phyloP scores from a whole-genome alignment of 2,329 filamentous ascomycete species.

The Paecilomyces niveus region DNA sequence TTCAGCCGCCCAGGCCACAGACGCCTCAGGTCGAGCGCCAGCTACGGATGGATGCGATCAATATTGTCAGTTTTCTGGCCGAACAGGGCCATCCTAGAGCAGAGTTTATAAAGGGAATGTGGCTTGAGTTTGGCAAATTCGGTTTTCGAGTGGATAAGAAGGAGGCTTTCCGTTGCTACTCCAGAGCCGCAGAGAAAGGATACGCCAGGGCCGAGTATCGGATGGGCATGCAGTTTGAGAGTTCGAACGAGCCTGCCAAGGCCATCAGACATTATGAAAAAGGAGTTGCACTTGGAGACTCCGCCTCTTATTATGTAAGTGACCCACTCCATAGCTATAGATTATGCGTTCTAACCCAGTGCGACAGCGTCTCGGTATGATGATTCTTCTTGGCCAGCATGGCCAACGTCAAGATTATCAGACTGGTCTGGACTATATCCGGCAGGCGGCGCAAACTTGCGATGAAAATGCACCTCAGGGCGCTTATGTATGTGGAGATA shows the following conservation, averaged over 20 bases:
- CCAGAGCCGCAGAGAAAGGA: slow-evolving; percentile 74
- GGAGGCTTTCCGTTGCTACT: slow-evolving; percentile 84
- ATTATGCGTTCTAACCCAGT: slow-evolving; percentile 8
- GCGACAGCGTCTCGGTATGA: slow-evolving; percentile 82
- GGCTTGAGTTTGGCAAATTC: slow-evolving; percentile 97
- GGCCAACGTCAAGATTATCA: slow-evolving; percentile 76
- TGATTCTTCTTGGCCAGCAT: slow-evolving; percentile 90
- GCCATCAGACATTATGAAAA: slow-evolving; percentile 84
- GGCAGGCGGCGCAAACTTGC: slow-evolving; percentile 71
- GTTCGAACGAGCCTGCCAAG: slow-evolving; percentile 84
- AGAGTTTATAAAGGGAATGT: slow-evolving; percentile 90
- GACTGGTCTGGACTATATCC: slow-evolving; percentile 74
- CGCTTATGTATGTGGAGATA: slow-evolving; percentile 56
- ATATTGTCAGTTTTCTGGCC: slow-evolving; percentile 82
- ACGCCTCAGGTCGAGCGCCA: slow-evolving; percentile 88
- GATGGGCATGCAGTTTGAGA: slow-evolving; percentile 97
- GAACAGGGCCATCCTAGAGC: slow-evolving; percentile 90
- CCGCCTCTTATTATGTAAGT: slow-evolving; percentile 66
- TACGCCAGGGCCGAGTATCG: slow-evolving; percentile 89
- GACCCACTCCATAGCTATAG: slow-evolving; percentile 1
- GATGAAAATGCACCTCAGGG: slow-evolving; percentile 97
- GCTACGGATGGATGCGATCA: slow-evolving; percentile 78
- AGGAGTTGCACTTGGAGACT: slow-evolving; percentile 74
- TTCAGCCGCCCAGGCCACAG: slow-evolving; percentile 56
- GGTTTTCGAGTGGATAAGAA: slow-evolving; percentile 85